Conservation (phyloP, 148 eudicot species). For the Diospyros lotus region DNA sequence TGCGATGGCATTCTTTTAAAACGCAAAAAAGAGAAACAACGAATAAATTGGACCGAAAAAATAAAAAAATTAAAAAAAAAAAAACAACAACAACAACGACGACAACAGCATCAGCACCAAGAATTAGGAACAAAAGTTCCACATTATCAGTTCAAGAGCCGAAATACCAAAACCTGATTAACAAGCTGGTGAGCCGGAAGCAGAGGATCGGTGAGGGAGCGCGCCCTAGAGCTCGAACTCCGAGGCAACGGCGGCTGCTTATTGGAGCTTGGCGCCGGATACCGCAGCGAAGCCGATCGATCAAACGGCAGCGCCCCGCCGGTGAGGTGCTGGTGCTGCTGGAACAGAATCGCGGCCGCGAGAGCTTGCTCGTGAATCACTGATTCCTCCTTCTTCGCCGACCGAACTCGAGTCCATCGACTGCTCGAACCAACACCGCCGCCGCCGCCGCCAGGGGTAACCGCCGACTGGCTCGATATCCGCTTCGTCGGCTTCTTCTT, state of each 20-base stretch:
- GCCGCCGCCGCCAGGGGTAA: conserved; percentile 16
- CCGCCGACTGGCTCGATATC: conserved; percentile 33
- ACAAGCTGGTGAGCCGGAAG: conserved; percentile 75
- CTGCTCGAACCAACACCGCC: conserved; percentile 20
- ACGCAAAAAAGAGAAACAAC: not conserved
- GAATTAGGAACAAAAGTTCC: not conserved
- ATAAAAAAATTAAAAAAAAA: too few species aligned
- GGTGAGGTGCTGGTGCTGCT: conserved; percentile 43
- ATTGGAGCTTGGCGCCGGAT: conserved; percentile 32
- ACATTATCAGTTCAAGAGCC: too few species aligned
- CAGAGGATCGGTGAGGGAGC: conserved; percentile 69
- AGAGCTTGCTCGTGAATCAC: conserved; percentile 59
- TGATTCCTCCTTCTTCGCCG: conserved; percentile 40
- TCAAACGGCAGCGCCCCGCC: conserved; percentile 44
- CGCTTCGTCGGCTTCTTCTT: conserved; percentile 32
- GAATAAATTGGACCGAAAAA: not conserved
- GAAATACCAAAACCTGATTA: conserved; percentile 76
- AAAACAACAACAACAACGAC: too few species aligned
- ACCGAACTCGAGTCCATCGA: conserved; percentile 56
- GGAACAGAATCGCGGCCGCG: conserved; percentile 68
- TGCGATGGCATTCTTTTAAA: not conserved
- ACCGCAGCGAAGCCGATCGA: conserved; percentile 64
- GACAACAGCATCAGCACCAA: too few species aligned
- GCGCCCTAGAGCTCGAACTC: conserved; percentile 67
- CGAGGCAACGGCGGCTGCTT: conserved; percentile 47